These are phyloP conservation scores for Wallacemonas collosoma DNA, from an alignment of 208 protist genomes.

Conservation along the genomic window DNA sequence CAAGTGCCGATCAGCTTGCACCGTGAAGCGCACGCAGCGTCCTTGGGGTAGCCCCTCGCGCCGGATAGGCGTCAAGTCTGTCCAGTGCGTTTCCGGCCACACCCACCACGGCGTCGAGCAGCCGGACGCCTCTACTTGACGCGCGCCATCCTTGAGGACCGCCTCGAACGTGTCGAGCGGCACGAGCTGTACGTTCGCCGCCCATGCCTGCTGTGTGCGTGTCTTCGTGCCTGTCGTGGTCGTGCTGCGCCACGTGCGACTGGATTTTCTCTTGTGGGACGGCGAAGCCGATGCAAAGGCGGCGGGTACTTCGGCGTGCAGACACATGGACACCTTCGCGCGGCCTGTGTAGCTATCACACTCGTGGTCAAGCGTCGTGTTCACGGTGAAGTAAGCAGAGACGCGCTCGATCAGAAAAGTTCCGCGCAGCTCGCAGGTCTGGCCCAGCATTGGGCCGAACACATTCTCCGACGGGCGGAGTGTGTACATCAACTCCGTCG, in stretches of 20 bases:
- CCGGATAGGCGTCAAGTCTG: constrained; percentile 11
- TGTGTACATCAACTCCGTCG: constrained; percentile 63
- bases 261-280: background rate
- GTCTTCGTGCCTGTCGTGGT: no score
- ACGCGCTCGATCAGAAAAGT: constrained; percentile 76
- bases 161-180: constrained; percentile 46
- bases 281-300: background rate
- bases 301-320: constrained; percentile 50
- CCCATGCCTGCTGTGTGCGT: constrained; percentile 22
- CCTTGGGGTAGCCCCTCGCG: constrained; percentile 20
- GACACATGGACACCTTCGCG: constrained; percentile 71
- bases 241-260: background rate
- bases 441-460: constrained; percentile 76
- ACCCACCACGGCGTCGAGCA: constrained; percentile 85
- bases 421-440: constrained; percentile 45
- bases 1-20: constrained; percentile 53
- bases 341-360: constrained; percentile 84
- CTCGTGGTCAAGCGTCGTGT: constrained; percentile 80
- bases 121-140: constrained; percentile 37
- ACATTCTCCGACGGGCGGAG: constrained; percentile 61
- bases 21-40: constrained; percentile 65
- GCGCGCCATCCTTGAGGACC: constrained; percentile 64
- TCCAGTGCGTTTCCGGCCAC: constrained; percentile 47
- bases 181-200: constrained; percentile 56
- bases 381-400: constrained; percentile 68